Evolutionary conservation across 441 rosid genomes (phyloP), one percentile per base, ranked within the genome.

Genomic region (Euphorbia celastroides): DNA sequence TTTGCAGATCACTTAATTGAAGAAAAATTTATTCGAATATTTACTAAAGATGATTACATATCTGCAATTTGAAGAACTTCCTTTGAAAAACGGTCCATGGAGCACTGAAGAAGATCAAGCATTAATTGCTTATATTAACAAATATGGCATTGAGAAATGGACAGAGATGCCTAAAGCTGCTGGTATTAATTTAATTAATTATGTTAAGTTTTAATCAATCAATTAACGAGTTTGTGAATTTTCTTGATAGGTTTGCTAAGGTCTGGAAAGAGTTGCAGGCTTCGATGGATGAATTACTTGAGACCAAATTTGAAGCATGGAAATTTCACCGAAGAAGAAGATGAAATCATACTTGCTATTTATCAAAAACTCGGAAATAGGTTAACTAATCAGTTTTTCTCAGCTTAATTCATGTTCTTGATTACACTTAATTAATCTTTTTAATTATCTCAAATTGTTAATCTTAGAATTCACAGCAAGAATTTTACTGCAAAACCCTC

Each of bases 191-290:
- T 34, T 4, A 34, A 3, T 9, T 34, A 9, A 34, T 34, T 4
- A 34, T 34, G 38, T 44, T 44, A 14, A 44, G 2, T 44, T 3
- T 38, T 1, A 44, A 44, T 44, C 50, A 34, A 34, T 34, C 38
- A 34, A 34, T 34, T 34, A 34, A 34, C 9, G 5, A 34, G 9
- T 9, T 34, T 34, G 4, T 34, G 4, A 9, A 34, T 34, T 34
- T 34, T 34, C 5, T 3, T 34, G 9, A 34, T 34, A 80, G 87
- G 84, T 46, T 60, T 83, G 60, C 66, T 20, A n/a, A 80, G 84
- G 44, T 55, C 78, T 0, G 84, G 84, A 70, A 82, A 82, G 71
- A 81, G 83, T 75, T 83, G 87, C 71, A 75, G 87, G 38, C 81
- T 81, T 30, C 78, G 81, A 10, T 82, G 82, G 84, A 55, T 80